These are phyloP conservation scores for Kingdonia uniflora DNA, from an alignment of 164 flowering plant species.

Conservation along the genomic window DNA sequence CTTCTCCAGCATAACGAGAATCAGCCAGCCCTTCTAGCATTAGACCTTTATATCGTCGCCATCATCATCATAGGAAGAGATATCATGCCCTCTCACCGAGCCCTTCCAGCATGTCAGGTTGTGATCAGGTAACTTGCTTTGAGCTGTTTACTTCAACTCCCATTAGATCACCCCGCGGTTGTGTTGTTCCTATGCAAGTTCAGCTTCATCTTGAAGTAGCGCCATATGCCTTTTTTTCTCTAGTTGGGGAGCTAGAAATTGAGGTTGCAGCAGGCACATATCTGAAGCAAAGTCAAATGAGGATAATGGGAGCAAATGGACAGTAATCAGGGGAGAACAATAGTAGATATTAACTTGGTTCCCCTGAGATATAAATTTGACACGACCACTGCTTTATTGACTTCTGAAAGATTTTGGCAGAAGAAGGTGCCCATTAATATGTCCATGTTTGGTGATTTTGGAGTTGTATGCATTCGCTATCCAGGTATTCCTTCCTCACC, in stretches of 20 bases:
- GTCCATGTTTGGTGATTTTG: slow-evolving; percentile 77
- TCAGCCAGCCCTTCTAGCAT: slow-evolving; percentile 1
- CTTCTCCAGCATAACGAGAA: slow-evolving; percentile 41
- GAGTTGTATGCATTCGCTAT: slow-evolving; percentile 50
- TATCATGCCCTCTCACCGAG: slow-evolving; percentile 38
- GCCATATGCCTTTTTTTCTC: slow-evolving; percentile 62
- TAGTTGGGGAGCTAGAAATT: slow-evolving; percentile 63
- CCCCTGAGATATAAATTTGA: slow-evolving; percentile 96
- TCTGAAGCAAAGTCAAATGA: slow-evolving; percentile 84
- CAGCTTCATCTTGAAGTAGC: slow-evolving; percentile 65
- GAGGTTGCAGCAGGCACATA: slow-evolving; percentile 87
- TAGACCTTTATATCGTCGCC: slow-evolving; percentile 4
- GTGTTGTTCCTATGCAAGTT: slow-evolving; percentile 91
- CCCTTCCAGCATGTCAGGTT: slow-evolving; percentile 38
- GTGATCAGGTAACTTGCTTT: slow-evolving; percentile 58
- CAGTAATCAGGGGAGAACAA: slow-evolving; percentile 58
- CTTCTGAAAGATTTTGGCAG: slow-evolving; percentile 63
- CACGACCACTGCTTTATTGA: slow-evolving; percentile 76
- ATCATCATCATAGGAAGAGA: slow-evolving; percentile 22
- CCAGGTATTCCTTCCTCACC: slow-evolving; percentile 53
- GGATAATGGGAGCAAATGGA: slow-evolving; percentile 86
- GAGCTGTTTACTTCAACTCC: slow-evolving; percentile 80
- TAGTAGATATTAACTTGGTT: slow-evolving; percentile 79
- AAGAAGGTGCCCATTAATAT: slow-evolving; percentile 63
- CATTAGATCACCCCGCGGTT: slow-evolving; percentile 85